A percentile compares a stretch with the other conserved stretches of the same genome.
Evolutionary conservation across 2,329 filamentous ascomycete species (phyloP).

Genomic region (Aspergillus pseudoglaucus): DNA sequence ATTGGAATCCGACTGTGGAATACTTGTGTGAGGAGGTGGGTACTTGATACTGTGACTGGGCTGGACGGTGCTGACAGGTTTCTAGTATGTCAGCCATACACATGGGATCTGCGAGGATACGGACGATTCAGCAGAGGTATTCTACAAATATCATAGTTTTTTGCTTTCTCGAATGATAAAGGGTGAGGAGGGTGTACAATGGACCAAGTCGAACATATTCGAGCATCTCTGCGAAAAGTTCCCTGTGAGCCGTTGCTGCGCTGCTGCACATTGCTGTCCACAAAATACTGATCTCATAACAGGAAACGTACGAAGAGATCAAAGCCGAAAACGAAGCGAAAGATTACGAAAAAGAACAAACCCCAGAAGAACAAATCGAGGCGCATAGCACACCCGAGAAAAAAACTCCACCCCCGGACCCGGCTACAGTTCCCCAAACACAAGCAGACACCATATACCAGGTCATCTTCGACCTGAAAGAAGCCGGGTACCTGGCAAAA

Average conservation of each 20-base stretch:
- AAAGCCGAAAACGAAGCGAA: conserved; percentile 20
- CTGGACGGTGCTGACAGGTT: neutral
- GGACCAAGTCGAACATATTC: conserved; percentile 39
- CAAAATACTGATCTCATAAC: neutral
- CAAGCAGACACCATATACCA: conserved; percentile 34
- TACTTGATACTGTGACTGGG: neutral
- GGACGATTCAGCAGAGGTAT: conserved; percentile 42
- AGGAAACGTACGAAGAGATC: conserved; percentile 30
- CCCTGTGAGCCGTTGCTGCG: conserved; percentile 21
- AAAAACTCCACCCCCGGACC: conserved; percentile 11
- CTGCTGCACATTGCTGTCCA: too few relatives aligned
- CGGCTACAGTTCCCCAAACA: conserved; percentile 21
- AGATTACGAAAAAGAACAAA: neutral
- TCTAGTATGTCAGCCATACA: conserved; percentile 37
- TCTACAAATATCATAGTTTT: conserved; percentile 40
- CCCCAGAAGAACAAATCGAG: conserved; percentile 5
- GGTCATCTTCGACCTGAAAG: conserved; percentile 32
- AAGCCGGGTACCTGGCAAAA: conserved; percentile 36
- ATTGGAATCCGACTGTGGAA: conserved; percentile 31
- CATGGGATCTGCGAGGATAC: conserved; percentile 37
- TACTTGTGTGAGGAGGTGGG: conserved; percentile 37
- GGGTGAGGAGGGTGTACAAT: conserved; percentile 39
- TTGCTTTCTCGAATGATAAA: conserved; percentile 43
- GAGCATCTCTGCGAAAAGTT: conserved; percentile 40
- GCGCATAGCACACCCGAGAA: neutral